A percentile compares a stretch with the other conserved stretches of the same genome.
phyloP scores from a whole-genome alignment of 306 rosid species.

The Aeschynomene evenia region DNA sequence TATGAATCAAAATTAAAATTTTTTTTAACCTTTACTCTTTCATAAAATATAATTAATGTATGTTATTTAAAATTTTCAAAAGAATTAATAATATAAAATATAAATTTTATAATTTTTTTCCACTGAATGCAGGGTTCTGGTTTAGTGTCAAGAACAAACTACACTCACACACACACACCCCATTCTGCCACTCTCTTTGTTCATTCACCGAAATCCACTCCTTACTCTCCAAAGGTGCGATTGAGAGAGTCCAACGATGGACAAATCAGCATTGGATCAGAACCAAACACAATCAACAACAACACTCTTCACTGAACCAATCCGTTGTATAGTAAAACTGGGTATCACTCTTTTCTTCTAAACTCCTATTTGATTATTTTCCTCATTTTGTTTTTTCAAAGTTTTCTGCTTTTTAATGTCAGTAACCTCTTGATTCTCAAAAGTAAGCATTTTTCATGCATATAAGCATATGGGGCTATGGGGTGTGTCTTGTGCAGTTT shows the following conservation, averaged over 20 bases:
- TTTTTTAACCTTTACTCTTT: too few species aligned
- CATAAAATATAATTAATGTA: too few species aligned
- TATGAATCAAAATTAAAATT: too few species aligned
- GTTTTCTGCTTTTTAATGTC: constrained; percentile 13
- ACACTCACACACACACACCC: too few species aligned
- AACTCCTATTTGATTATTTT: constrained; percentile 8
- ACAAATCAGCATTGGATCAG: constrained; percentile 24
- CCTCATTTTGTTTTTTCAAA: constrained; percentile 14
- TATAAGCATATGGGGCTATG: constrained; percentile 26
- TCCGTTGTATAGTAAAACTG: constrained; percentile 87
- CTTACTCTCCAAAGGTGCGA: too few species aligned
- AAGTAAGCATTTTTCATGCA: neutral
- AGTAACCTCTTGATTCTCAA: neutral
- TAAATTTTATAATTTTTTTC: too few species aligned
- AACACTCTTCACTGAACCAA: constrained; percentile 40
- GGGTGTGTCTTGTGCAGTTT: neutral
- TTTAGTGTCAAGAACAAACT: too few species aligned
- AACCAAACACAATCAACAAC: constrained; percentile 21
- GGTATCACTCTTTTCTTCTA: constrained; percentile 42
- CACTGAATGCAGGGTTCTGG: too few species aligned
- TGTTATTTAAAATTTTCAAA: too few species aligned
- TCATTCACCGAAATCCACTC: too few species aligned
- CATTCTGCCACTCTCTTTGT: too few species aligned
- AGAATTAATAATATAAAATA: too few species aligned
- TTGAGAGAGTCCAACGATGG: neutral